Evolutionary conservation across 2,329 filamentous ascomycete genomes (phyloP).

Genomic region (Epichloe amarillans): DNA sequence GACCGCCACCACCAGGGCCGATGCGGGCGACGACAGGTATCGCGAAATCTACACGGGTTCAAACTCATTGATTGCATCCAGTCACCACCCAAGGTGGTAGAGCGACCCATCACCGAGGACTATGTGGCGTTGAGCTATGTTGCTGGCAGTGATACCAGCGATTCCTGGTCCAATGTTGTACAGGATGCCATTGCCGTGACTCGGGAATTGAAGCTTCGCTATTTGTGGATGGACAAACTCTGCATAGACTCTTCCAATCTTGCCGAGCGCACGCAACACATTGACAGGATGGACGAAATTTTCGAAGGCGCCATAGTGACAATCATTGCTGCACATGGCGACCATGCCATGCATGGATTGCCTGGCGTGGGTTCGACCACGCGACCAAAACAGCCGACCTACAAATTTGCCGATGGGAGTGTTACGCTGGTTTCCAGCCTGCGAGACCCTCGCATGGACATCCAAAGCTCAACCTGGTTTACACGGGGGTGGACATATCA

Average conservation of each 20-base stretch:
- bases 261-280: conserved; percentile 16
- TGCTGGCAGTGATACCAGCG: conserved; percentile 15
- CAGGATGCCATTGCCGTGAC: conserved; percentile 19
- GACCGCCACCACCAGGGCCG: conserved; percentile 20
- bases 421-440: conserved; percentile 21
- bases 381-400: conserved; percentile 17
- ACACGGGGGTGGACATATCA: conserved; percentile 27
- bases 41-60: conserved; percentile 17
- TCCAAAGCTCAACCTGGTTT: conserved; percentile 21
- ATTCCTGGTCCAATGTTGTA: conserved; percentile 19
- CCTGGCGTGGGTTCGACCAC: conserved; percentile 19
- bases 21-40: conserved; percentile 16
- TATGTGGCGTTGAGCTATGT: conserved; percentile 25
- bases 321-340: conserved; percentile 25
- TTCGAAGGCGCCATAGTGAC: conserved; percentile 22
- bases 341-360: conserved; percentile 20
- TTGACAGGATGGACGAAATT: conserved; percentile 24
- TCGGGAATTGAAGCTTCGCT: conserved; percentile 17
- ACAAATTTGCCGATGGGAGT: conserved; percentile 19
- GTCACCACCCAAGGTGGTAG: conserved; percentile 18
- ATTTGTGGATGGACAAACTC: conserved; percentile 26
- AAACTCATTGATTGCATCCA: conserved; percentile 21
- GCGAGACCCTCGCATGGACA: conserved; percentile 16
- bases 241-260: conserved; percentile 18
- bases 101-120: conserved; percentile 14